Conservation (phyloP, 2,329 filamentous ascomycete genomes). For the Monilinia vaccinii-corymbosi region DNA sequence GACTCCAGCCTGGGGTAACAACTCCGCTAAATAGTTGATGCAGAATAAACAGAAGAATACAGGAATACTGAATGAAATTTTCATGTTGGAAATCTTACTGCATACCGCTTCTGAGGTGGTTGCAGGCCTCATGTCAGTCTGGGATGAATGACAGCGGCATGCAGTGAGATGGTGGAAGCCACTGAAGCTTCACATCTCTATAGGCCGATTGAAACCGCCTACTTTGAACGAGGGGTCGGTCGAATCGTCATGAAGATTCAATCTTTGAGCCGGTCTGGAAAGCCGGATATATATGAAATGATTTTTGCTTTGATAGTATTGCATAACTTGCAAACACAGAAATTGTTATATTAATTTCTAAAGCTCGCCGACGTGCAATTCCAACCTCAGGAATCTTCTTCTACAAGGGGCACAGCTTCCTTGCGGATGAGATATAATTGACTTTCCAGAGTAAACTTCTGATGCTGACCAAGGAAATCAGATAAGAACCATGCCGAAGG, state of each 20-base stretch:
- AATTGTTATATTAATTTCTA: neutral
- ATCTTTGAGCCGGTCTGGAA: neutral
- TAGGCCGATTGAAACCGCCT: neutral
- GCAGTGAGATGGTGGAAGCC: neutral
- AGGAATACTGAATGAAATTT: neutral
- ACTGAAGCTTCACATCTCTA: neutral
- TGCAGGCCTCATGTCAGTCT: neutral
- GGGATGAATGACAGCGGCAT: neutral
- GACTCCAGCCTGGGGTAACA: neutral
- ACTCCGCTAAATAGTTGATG: neutral
- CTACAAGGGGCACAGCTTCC: neutral
- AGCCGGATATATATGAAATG: neutral
- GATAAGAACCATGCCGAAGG: neutral
- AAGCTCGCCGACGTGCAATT: neutral
- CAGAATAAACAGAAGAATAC: neutral
- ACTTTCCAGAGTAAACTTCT: neutral
- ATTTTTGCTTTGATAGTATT: neutral
- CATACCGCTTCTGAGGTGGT: neutral
- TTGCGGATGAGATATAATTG: neutral
- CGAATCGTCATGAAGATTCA: neutral
- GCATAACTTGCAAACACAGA: neutral
- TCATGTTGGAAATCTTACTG: neutral
- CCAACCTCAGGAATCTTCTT: neutral
- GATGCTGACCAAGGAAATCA: neutral
- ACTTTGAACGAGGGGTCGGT: neutral